Percentiles rank a stretch among this genome's conserved stretches.
phyloP scores from a whole-genome alignment of 495 filamentous ascomycete species.

The Cudoniella acicularis region DNA sequence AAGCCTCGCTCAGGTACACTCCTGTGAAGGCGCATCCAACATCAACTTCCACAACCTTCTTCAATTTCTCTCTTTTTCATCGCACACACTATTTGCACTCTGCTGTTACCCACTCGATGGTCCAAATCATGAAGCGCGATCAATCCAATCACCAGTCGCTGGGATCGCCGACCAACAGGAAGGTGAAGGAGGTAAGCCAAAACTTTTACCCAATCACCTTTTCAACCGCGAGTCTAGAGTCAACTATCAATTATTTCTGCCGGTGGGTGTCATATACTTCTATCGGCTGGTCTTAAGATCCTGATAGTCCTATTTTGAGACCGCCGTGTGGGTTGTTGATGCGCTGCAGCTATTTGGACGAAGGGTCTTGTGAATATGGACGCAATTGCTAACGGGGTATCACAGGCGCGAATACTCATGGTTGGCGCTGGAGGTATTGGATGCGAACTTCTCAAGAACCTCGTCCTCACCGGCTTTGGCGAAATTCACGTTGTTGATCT shows the following conservation, averaged over 20 bases:
- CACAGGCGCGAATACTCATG: conserved; percentile 84
- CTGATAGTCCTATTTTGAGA: background rate
- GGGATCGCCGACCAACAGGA: conserved; percentile 50
- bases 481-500: conserved; percentile 96
- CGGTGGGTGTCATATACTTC: background rate
- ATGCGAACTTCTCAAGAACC: conserved; percentile 96
- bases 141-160: conserved; percentile 59
- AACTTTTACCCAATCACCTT: background rate
- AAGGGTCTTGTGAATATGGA: conserved; percentile 5
- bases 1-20: conserved; percentile 6
- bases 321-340: background rate
- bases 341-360: background rate
- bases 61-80: background rate
- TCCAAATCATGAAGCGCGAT: conserved; percentile 48
- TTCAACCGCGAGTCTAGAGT: background rate
- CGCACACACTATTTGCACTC: background rate
- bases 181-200: conserved; percentile 60
- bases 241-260: background rate
- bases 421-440: conserved; percentile 97
- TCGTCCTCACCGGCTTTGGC: conserved; percentile 89
- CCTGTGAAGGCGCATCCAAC: background rate
- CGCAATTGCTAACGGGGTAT: conserved; percentile 13
- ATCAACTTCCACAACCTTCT: background rate
- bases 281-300: too few species aligned
- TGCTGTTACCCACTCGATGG: background rate